These are phyloP conservation scores for Bassia scoparia DNA, from an alignment of 148 eudicot species.

Conservation along the genomic window DNA sequence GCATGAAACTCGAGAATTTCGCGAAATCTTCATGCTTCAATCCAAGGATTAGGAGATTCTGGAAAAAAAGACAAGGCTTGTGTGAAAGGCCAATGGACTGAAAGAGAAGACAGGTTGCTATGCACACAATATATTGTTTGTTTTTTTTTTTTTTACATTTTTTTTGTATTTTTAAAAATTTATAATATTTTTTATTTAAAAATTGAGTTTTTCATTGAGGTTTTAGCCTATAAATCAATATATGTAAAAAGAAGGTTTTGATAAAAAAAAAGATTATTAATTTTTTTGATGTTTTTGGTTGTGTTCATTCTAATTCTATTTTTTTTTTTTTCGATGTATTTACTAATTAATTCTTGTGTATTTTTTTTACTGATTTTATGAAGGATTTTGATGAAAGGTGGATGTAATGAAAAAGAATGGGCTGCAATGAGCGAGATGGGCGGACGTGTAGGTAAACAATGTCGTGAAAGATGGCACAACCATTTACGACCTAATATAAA, in stretches of 20 bases:
- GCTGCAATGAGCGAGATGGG: slow-evolving; percentile 49
- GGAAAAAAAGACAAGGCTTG: slow-evolving; percentile 27
- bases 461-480: slow-evolving; percentile 80
- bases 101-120: slow-evolving; percentile 59
- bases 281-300: background rate
- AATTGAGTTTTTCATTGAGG: too few species aligned
- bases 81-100: slow-evolving; percentile 77
- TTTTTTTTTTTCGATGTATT: too few species aligned
- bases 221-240: too few species aligned
- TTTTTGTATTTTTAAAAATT: background rate
- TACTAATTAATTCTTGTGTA: background rate
- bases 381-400: slow-evolving; percentile 44
- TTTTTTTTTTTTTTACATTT: background rate
- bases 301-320: background rate
- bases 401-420: slow-evolving; percentile 54
- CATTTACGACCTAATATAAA: slow-evolving; percentile 73
- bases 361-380: background rate
- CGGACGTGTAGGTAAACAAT: slow-evolving; percentile 76
- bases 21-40: background rate
- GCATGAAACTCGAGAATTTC: background rate
- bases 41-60: slow-evolving; percentile 1
- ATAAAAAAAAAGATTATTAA: too few species aligned
- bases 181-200: too few species aligned
- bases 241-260: too few species aligned
- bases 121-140: background rate